Conservation (phyloP, 306 rosid genomes). For the Vigna nakashimae region DNA sequence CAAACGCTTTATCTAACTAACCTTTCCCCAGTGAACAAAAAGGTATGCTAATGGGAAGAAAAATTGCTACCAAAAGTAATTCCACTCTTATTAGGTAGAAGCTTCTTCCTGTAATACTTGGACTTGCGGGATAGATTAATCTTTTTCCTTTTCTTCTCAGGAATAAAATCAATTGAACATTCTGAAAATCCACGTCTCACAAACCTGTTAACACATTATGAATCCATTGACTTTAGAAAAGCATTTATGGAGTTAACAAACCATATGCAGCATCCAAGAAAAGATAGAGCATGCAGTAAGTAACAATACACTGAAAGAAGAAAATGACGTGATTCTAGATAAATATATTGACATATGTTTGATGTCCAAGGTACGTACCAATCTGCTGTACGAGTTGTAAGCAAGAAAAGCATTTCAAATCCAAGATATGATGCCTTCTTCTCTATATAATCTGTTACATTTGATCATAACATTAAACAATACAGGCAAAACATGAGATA, state of each 20-base stretch:
- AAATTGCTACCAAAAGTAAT: conserved; percentile 46
- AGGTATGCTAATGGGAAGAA: conserved; percentile 21
- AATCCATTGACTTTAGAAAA: conserved; percentile 29
- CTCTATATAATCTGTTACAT: conserved; percentile 71
- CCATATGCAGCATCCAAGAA: not conserved
- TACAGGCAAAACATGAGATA: not conserved
- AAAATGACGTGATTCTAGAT: not conserved
- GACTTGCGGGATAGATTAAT: conserved; percentile 76
- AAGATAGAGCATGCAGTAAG: not conserved
- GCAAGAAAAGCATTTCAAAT: conserved; percentile 70
- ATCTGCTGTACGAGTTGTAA: conserved; percentile 83
- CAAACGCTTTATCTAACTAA: not conserved
- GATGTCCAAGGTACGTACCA: conserved; percentile 55
- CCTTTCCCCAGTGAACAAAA: not conserved
- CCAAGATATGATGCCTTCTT: conserved; percentile 74
- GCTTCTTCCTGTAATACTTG: conserved; percentile 76
- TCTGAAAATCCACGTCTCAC: conserved; percentile 84
- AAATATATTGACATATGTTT: conserved; percentile 6
- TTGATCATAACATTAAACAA: conserved; percentile 3
- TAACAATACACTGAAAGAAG: conserved; percentile 1
- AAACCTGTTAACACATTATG: conserved; percentile 60
- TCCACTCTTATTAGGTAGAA: conserved; percentile 64
- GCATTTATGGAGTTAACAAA: conserved; percentile 33
- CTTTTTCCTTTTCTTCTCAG: conserved; percentile 59
- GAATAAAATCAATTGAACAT: conserved; percentile 74